A percentile compares a stretch with the other conserved stretches of the same genome.
phyloP scores from a whole-genome alignment of 2,329 filamentous ascomycete genomes.

The Amphichorda felina region DNA sequence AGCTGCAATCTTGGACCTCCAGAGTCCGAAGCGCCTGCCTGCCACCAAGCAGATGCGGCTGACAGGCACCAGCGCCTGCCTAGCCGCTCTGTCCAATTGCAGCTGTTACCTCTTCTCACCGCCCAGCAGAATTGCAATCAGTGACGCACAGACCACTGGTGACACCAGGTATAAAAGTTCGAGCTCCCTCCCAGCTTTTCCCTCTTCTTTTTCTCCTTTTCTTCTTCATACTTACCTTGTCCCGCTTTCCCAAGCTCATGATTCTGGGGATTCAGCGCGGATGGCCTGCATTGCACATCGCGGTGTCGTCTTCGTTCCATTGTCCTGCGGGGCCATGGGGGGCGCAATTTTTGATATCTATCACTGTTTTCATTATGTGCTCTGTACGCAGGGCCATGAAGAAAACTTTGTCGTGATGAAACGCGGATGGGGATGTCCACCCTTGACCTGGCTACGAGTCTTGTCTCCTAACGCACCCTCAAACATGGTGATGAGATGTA shows the following conservation, averaged over 20 bases:
- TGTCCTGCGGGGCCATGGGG: conserved; percentile 33
- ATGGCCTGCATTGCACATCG: conserved; percentile 42
- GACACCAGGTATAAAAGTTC: background rate
- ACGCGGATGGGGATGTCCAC: no score
- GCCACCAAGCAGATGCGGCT: background rate
- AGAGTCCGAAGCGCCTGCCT: background rate
- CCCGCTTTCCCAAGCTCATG: conserved; percentile 29
- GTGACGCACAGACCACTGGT: conserved; percentile 1
- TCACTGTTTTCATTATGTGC: conserved; percentile 29
- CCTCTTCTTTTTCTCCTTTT: conserved; percentile 11
- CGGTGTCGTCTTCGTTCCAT: conserved; percentile 34
- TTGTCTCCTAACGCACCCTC: no score
- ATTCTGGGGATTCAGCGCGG: conserved; percentile 26
- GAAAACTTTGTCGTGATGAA: conserved; percentile 20
- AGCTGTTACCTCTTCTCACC: conserved; percentile 1
- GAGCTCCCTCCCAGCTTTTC: background rate
- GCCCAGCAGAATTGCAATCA: conserved; percentile 4
- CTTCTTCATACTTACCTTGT: conserved; percentile 41
- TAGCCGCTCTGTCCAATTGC: background rate
- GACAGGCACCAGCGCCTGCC: background rate
- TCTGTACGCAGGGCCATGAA: conserved; percentile 24
- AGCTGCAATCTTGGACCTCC: no score
- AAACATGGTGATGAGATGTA: no score
- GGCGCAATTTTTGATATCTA: conserved; percentile 35
- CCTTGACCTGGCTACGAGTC: no score